phyloP scores from a whole-genome alignment of 2,329 filamentous ascomycete species.

The Scedosporium minutisporum region DNA sequence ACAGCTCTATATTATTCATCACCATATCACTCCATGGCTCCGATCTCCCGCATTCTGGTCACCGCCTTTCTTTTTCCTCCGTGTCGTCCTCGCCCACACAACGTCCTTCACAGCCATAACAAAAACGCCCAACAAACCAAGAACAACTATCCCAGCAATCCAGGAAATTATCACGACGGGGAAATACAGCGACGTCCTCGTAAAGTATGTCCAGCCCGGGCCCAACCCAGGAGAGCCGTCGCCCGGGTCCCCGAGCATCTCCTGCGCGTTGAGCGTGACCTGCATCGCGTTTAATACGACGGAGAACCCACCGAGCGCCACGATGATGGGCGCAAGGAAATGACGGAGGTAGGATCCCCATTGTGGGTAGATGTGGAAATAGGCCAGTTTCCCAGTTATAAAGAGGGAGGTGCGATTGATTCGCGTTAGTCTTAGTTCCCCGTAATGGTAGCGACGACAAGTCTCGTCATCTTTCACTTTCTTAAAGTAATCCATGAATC shows the following conservation, averaged over 20 bases:
- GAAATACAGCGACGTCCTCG: slow-evolving; percentile 1
- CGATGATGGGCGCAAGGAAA: slow-evolving; percentile 5
- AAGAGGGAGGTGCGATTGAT: slow-evolving; percentile 16
- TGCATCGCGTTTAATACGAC: slow-evolving; percentile 5
- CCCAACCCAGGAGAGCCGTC: background rate
- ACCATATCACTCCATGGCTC: slow-evolving; percentile 6
- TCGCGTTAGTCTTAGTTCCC: slow-evolving; percentile 26
- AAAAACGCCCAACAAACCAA: background rate
- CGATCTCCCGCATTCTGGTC: background rate
- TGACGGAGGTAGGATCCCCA: slow-evolving; percentile 4
- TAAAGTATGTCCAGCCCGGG: background rate
- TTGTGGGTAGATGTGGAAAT: slow-evolving; percentile 8
- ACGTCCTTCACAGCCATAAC: background rate
- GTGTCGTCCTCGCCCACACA: background rate
- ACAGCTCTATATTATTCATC: background rate
- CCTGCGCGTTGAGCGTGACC: slow-evolving; percentile 4
- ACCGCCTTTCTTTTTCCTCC: background rate
- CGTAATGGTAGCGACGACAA: slow-evolving; percentile 23
- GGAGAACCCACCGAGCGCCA: slow-evolving; percentile 1
- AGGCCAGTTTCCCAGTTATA: background rate
- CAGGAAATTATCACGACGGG: background rate
- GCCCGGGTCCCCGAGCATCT: background rate
- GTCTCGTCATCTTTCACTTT: slow-evolving; percentile 17
- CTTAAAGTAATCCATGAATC: slow-evolving; percentile 19
- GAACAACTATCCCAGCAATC: background rate